phyloP scores from a whole-genome alignment of 345 rosid species.

The Citrus sinensis region DVS_A1.0 CM039164.1:16315501-16316000 shows the following conservation, averaged over 20 bases:
- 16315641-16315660: constrained; percentile 28
- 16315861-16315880: constrained; percentile 13
- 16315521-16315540: constrained; percentile 22
- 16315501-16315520: constrained; percentile 10
- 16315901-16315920: constrained; percentile 23
- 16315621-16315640: constrained; percentile 20
- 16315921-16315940: constrained; percentile 24
- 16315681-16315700: constrained; percentile 22
- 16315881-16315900: constrained; percentile 17
- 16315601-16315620: constrained; percentile 14
- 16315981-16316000: constrained; percentile 23
- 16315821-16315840: constrained; percentile 31
- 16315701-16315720: constrained; percentile 16
- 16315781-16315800: constrained; percentile 20
- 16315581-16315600: constrained; percentile 15
- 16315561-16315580: constrained; percentile 2
- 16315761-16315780: constrained; percentile 18
- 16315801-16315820: constrained; percentile 24
- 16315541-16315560: constrained; percentile 22
- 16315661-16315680: constrained; percentile 20
- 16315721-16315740: constrained; percentile 12
- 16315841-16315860: constrained; percentile 22
- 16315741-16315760: constrained; percentile 19
- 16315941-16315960: constrained; percentile 23
- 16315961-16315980: constrained; percentile 20